A percentile compares a stretch with the other conserved stretches of the same genome.
Evolutionary conservation across 1,284 basidiomycete species (phyloP).

Genomic region (Neonothopanus nambi): DNA sequence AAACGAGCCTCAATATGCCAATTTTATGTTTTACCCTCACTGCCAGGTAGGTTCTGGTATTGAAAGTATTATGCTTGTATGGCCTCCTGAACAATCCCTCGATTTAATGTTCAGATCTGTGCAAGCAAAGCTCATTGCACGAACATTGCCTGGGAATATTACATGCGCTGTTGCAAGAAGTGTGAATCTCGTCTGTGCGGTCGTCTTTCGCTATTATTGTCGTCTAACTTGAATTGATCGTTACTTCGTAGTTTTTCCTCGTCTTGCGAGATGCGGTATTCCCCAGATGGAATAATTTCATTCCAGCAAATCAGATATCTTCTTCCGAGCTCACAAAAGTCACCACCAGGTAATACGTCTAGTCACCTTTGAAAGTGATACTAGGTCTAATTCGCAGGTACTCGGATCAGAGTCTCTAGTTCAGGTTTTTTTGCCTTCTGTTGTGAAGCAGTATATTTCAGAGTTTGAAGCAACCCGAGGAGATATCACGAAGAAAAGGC

Average conservation of each 20-base stretch:
- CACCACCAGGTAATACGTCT: too few relatives aligned
- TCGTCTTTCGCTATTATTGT: neutral
- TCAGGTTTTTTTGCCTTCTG: neutral
- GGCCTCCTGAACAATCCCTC: too few relatives aligned
- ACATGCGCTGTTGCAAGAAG: slow-evolving; percentile 8
- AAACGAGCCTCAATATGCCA: slow-evolving; percentile 10
- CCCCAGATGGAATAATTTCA: too few relatives aligned
- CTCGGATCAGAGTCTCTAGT: neutral
- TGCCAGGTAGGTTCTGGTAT: neutral
- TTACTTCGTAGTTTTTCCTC: too few relatives aligned
- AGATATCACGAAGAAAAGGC: too few relatives aligned
- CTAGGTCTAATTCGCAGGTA: neutral
- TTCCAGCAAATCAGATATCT: too few relatives aligned
- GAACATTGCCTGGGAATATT: neutral
- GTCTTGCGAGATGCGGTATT: too few relatives aligned
- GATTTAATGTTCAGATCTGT: neutral
- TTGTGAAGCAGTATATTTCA: neutral
- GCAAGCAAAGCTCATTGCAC: neutral
- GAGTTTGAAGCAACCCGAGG: too few relatives aligned
- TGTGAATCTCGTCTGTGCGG: slow-evolving; percentile 5
- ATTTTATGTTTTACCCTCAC: neutral
- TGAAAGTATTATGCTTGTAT: too few relatives aligned
- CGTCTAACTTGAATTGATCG: too few relatives aligned
- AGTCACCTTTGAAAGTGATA: neutral
- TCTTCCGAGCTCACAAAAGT: too few relatives aligned